These are phyloP conservation scores for Reticulascus tulasneorum DNA, from an alignment of 2,329 filamentous ascomycete genomes.

Conservation along the genomic window DNA sequence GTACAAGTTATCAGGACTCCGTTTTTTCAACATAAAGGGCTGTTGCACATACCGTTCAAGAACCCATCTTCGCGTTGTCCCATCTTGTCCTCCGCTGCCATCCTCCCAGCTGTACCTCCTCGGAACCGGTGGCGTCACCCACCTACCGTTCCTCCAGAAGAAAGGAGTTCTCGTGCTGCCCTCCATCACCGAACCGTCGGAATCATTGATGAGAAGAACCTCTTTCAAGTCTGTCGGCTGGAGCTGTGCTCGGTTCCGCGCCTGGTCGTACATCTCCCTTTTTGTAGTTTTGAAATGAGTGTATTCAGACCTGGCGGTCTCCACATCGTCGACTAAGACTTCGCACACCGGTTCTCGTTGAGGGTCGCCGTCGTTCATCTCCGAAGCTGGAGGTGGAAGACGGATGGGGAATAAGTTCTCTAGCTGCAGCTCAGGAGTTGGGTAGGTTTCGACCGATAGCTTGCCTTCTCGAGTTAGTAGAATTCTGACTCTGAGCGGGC, in stretches of 20 bases:
- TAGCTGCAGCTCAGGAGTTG: conserved; percentile 31
- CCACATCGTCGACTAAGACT: conserved; percentile 39
- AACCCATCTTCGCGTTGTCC: conserved; percentile 81
- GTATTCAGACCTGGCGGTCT: conserved; percentile 52
- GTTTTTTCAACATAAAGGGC: neutral
- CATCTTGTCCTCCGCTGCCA: conserved; percentile 73
- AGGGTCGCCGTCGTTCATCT: conserved; percentile 20
- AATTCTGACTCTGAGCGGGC: conserved; percentile 49
- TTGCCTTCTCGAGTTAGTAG: conserved; percentile 47
- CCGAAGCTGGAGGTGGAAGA: conserved; percentile 42
- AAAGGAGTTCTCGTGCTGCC: conserved; percentile 80
- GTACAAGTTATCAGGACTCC: conserved; percentile 7
- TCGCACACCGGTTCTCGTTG: conserved; percentile 30
- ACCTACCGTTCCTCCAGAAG: conserved; percentile 66
- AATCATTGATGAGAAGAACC: conserved; percentile 67
- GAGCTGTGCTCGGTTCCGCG: conserved; percentile 60
- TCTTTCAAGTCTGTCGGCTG: conserved; percentile 53
- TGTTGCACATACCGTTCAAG: conserved; percentile 52
- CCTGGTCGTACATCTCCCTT: conserved; percentile 66
- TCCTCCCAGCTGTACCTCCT: conserved; percentile 25
- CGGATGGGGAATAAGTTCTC: conserved; percentile 54
- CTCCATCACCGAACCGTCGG: conserved; percentile 70
- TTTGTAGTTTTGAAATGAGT: conserved; percentile 84
- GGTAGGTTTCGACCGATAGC: conserved; percentile 30
- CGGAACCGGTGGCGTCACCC: conserved; percentile 75